A percentile compares a stretch with the other conserved stretches of the same genome.
These are phyloP conservation scores for Betula pendula DNA, from an alignment of 306 rosid species.

Conservation along the genomic window DNA sequence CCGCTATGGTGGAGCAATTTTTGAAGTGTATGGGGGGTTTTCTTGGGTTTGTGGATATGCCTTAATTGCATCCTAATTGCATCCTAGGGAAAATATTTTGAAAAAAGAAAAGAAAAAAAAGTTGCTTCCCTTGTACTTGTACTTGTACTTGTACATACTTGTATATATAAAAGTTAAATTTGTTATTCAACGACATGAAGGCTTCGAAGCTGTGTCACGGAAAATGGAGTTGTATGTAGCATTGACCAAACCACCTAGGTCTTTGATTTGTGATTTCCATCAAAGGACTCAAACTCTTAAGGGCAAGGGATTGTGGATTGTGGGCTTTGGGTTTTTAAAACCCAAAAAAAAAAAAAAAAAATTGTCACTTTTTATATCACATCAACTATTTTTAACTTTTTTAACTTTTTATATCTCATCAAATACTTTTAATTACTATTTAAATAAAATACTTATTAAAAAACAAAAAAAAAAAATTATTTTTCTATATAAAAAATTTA, in stretches of 20 bases:
- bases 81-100: background rate
- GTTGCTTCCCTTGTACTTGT: background rate
- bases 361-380: no score
- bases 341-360: no score
- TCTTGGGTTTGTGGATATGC: background rate
- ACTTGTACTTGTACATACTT: slow-evolving; percentile 6
- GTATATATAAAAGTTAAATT: background rate
- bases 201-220: no score
- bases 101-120: no score
- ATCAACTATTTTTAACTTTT: no score
- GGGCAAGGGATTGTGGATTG: no score
- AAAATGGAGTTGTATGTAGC: background rate
- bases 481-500: no score
- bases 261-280: background rate
- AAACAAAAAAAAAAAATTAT: no score
- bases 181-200: background rate
- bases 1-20: slow-evolving; percentile 1
- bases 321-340: no score
- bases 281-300: background rate
- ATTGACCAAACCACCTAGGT: background rate
- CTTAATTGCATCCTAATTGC: background rate
- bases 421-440: no score
- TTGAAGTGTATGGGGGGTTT: background rate
- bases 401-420: no score
- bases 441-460: no score